Evolutionary conservation across 2,329 filamentous ascomycete species (phyloP), one percentile per base, ranked within the genome.

Genomic region (Aspergillus tanneri): DNA sequence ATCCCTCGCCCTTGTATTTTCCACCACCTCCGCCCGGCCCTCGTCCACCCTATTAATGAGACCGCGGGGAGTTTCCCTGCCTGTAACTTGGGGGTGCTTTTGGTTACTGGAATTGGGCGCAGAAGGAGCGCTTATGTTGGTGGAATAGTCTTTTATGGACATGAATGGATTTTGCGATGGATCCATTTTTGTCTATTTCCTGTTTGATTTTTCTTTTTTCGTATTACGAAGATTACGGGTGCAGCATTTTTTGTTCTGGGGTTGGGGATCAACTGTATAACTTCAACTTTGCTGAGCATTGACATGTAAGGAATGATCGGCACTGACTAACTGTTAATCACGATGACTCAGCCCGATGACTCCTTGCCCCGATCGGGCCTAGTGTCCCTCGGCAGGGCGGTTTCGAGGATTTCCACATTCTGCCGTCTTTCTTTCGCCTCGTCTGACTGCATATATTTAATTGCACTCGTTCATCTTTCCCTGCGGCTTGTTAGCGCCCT

Each of bases 1-100:
- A 52, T 37, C 57, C 54, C 5, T 57, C 51, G 11, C 52, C 46
- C 34, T 46, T 62, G 16, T 64, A 62, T 42, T 62, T 59, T 46
- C 53, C 57, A 25, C 56, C 59, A 21, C 58, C 54, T 8, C 59
- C 48, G 2, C 56, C 56, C 19, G 50, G 51, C 4, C 55, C 53
- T 25, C 58, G 53, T 10, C 54, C 51, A 11, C 57, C 57, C 14
- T 61, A 54, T 21, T 60, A 52, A 40, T 10, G 16, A 22, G 39
- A 18, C 16, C 22, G 12, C 7, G 18, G 23, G 27, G 14, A 8
- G 4, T 16, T 18, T 5, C 19, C n/a, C 11, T n/a, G 30, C 3
- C 32, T 12, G 18, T 39, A 11, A 18, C 22, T 5, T 30, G 8
- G n/a, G 16, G 34, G 5, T 4, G 14, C 10, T 11, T 21, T 10